Base-by-base conservation (phyloP, 495 filamentous ascomycete genomes). In the Cladorrhinum samala region DNA sequence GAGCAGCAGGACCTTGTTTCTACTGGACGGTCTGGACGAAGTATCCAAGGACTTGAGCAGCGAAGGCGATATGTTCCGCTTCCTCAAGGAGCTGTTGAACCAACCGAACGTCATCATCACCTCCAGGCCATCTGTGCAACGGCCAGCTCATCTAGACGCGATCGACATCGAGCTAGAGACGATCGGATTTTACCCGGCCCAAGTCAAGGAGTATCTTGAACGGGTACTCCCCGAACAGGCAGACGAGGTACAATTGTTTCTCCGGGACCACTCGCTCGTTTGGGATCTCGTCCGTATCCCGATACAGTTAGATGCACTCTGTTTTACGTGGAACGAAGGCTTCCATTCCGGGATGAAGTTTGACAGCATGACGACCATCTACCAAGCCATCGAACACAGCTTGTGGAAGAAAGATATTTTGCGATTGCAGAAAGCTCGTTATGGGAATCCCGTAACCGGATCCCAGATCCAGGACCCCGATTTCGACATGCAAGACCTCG, bases 241-340 rank as follows among this genome's bases (percentile, higher is more conserved):
- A 20, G 20, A 54, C 5, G 44, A 66, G 20, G 59, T 78, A 42
- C 49, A 62, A 38, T 59, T 49, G 8, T 78, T 69, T 45, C 59
- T 77, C 27, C 25, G 64, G 46, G 37, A 41, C 3, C 63, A 70
- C 51, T 49, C 40, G 55, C 58, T 73, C 1, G 56, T 78, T 27
- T 46, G 67, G 48, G 60, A 57, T 33, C 69, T 76, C 53, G 56
- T 73, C 20, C 72, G 63, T 45, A 75, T 78, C 39, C 75, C 72
- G 1, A 70, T 77, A 49, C 72, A 72, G 58, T 55, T 77, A 33
- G 74, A 77, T 63, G 72, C 71, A n/a, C 53, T 77, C 27, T 74
- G 72, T 53, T 73, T 63, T 53, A 62, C 49, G 27, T 77, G 70
- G 74, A 43, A 68, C 36, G 47, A 63, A 21, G 13, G 46, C 21